A percentile compares a stretch with the other conserved stretches of the same genome.
These are phyloP conservation scores for Curvularia spicifera DNA, from an alignment of 2,329 filamentous ascomycete species.

Conservation along the genomic window DNA sequence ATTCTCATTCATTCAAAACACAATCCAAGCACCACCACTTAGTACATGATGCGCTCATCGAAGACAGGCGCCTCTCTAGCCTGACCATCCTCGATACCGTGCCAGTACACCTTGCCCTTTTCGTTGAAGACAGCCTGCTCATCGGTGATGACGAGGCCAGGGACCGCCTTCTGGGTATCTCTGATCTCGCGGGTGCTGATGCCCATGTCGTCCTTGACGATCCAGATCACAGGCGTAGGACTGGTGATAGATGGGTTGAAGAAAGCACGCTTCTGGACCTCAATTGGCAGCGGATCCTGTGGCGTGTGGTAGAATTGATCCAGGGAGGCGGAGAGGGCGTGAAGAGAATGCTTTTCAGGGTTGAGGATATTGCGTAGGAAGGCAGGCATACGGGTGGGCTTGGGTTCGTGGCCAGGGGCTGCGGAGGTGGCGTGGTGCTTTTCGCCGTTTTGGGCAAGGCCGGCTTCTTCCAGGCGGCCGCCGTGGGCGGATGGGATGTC, in stretches of 20 bases:
- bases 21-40: conserved; percentile 2
- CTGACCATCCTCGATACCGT: conserved; percentile 46
- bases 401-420: conserved; percentile 22
- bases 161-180: conserved; percentile 49
- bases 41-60: conserved; percentile 48
- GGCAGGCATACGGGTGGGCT: conserved; percentile 39
- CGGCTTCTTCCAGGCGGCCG: conserved; percentile 32
- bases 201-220: conserved; percentile 54
- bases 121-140: conserved; percentile 55
- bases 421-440: conserved; percentile 8
- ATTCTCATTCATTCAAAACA: not conserved
- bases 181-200: conserved; percentile 52
- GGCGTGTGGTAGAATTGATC: conserved; percentile 43
- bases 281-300: conserved; percentile 40
- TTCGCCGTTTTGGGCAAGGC: conserved; percentile 22
- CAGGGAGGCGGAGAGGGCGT: conserved; percentile 38
- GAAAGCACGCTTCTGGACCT: conserved; percentile 52
- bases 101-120: conserved; percentile 54
- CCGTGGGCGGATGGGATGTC: conserved; percentile 29
- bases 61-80: conserved; percentile 54
- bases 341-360: conserved; percentile 42
- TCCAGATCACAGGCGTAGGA: conserved; percentile 55
- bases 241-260: conserved; percentile 54
- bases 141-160: conserved; percentile 52
- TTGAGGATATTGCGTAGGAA: conserved; percentile 44